Evolutionary conservation across 805 yeast genomes (phyloP), one percentile per base, ranked within the genome.

Genomic region (Teunomyces funiuensis): DNA sequence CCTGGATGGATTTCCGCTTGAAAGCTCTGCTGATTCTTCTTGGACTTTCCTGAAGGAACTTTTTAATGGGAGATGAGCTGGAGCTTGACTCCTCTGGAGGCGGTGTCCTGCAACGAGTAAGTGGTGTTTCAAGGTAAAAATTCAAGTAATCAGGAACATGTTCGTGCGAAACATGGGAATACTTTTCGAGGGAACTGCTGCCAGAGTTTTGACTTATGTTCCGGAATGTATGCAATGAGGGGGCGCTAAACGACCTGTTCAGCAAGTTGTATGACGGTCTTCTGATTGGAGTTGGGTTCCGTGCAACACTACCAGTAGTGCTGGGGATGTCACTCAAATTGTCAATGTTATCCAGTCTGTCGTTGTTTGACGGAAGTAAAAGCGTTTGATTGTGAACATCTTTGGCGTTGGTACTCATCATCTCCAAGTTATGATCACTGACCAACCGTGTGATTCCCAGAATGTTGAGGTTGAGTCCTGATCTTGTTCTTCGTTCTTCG

Each of bases 181-280:
- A 31, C 20, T 31, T 31, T 8, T 31, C 34, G 10, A 8, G 8
- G 25, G 34, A 17, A 31, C 34, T 25, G 6, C 33, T 19, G 15
- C 34, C 34, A 6, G 34, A 31, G 9, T 31, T 31, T 16, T 31
- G 34, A 26, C 42, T 45, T 13, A 45, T 36, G 29, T 63, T 53
- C 30, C 73, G 54, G 46, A 56, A 67, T 3, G 73, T 67, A 43
- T 67, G 69, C 33, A 68, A 54, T 3, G 74, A 66, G 7, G 74
- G 74, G 3, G 73, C 74, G 49, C 71, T 62, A 34, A 50, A 50
- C 2, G 70, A 61, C 15, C 66, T 37, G 42, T 49, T 53, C 60
- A 55, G 57, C 9, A 51, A 17, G 49, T 34, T 42, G 43, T 41
- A 49, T 4, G 45, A 43, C 0, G 48, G 40, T 18, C 30, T 10